Evolutionary conservation across 129 eudicot species (phyloP).

Genomic region (Escallonia rubra): DNA sequence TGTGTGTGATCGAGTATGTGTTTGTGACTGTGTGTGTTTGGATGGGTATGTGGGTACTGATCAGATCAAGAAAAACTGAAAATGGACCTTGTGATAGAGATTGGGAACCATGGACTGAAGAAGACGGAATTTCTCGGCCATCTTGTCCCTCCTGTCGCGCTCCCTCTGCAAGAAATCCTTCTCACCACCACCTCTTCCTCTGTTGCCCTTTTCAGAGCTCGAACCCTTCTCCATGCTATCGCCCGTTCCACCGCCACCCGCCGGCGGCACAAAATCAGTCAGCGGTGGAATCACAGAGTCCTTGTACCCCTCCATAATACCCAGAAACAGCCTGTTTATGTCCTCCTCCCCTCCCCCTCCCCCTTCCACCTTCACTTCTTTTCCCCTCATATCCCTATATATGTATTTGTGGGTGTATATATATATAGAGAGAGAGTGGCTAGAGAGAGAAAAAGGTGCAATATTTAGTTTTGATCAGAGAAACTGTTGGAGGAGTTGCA

Average conservation of each 20-base stretch:
- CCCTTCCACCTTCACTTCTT: slow-evolving; percentile 1
- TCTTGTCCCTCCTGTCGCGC: slow-evolving; percentile 5
- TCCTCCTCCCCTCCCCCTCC: slow-evolving; percentile 7
- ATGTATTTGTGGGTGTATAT: too few species aligned
- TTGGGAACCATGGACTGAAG: slow-evolving; percentile 6
- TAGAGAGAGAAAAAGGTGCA: too few species aligned
- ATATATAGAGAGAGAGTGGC: too few species aligned
- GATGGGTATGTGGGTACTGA: background rate
- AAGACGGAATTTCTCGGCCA: background rate
- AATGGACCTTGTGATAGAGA: background rate
- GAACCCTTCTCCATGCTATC: background rate
- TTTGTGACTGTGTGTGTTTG: too few species aligned
- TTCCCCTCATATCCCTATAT: background rate
- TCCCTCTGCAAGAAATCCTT: background rate
- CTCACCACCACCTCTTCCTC: background rate
- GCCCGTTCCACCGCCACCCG: too few species aligned
- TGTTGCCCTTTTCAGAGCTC: background rate
- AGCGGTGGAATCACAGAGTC: slow-evolving; percentile 17
- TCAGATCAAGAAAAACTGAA: background rate
- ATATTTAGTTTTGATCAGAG: too few species aligned
- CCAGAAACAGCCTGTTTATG: slow-evolving; percentile 4
- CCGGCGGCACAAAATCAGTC: background rate
- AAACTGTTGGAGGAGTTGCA: too few species aligned
- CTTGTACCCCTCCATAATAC: slow-evolving; percentile 17
- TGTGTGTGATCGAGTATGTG: too few species aligned